phyloP scores from a whole-genome alignment of 352 stramenopile species.

The Hyaloperonospora brassicae region DNA sequence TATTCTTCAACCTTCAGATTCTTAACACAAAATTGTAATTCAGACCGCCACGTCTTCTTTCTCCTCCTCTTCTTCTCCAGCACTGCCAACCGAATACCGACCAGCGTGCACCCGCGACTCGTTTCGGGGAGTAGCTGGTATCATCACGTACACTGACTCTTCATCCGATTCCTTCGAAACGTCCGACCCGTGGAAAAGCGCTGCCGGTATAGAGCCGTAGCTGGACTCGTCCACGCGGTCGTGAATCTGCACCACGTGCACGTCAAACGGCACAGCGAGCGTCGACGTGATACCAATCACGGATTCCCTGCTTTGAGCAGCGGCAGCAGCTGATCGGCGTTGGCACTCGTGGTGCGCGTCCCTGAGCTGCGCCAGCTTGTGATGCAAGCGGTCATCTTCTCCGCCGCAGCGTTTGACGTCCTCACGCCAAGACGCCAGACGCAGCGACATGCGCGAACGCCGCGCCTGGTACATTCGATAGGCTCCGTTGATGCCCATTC shows the following conservation, averaged over 20 bases:
- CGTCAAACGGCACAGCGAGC: constrained; percentile 36
- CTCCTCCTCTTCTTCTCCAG: constrained; percentile 35
- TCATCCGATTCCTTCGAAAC: constrained; percentile 19
- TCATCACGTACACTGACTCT: constrained; percentile 26
- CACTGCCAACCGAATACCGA: constrained; percentile 15
- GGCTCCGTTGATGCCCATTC: constrained; percentile 43
- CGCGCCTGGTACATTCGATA: constrained; percentile 50
- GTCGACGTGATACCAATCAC: constrained; percentile 12
- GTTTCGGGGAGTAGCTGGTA: constrained; percentile 24
- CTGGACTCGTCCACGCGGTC: constrained; percentile 28
- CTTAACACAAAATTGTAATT: neutral
- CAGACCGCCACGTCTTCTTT: constrained; percentile 19
- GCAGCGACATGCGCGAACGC: constrained; percentile 39
- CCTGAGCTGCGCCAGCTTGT: constrained; percentile 52
- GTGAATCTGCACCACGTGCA: constrained; percentile 37
- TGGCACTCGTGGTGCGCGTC: constrained; percentile 18
- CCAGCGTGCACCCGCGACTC: constrained; percentile 5
- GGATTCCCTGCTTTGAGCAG: constrained; percentile 3
- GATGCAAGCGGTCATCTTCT: constrained; percentile 33
- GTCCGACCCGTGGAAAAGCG: constrained; percentile 8
- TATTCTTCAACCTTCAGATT: too few relatives aligned
- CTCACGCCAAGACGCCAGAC: constrained; percentile 54
- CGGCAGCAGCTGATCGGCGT: constrained; percentile 1
- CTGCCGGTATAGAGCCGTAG: constrained; percentile 5
- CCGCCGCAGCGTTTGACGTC: constrained; percentile 39